Evolutionary conservation across 129 eudicot genomes (phyloP).

Genomic region (Arctium lappa): DNA sequence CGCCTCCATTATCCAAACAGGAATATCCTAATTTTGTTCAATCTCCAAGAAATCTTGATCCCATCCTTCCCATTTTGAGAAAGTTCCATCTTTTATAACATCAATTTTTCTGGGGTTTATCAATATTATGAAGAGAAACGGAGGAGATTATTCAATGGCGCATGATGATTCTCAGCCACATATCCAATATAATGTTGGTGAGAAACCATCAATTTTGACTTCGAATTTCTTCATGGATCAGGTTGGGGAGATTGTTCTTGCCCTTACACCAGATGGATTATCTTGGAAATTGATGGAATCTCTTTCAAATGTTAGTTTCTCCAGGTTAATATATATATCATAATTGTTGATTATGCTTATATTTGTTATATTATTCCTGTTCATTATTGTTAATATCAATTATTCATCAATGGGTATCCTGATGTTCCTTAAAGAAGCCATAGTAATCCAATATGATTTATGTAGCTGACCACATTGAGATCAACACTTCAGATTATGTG

Average conservation of each 20-base stretch:
- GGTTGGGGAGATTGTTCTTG: conserved; percentile 62
- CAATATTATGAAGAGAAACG: conserved; percentile 39
- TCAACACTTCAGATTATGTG: background rate
- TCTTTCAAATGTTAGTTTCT: conserved; percentile 43
- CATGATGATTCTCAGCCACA: conserved; percentile 20
- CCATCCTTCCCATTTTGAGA: conserved; percentile 3
- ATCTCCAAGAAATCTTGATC: background rate
- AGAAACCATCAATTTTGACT: conserved; percentile 27
- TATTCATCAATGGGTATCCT: background rate
- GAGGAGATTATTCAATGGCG: conserved; percentile 17
- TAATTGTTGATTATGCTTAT: background rate
- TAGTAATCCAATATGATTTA: background rate
- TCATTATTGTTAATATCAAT: background rate
- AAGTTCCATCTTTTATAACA: background rate
- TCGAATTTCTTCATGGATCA: conserved; percentile 52
- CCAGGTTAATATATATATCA: background rate
- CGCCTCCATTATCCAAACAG: background rate
- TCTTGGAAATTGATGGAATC: conserved; percentile 58
- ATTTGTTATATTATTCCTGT: background rate
- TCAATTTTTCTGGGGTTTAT: conserved; percentile 4
- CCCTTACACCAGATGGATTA: conserved; percentile 45
- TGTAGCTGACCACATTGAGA: background rate
- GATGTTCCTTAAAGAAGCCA: background rate
- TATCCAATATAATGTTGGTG: conserved; percentile 12
- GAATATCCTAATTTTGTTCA: background rate